These are phyloP conservation scores for Nakazawaea sp. DNA, from an alignment of 805 yeast genomes.

Conservation along the genomic window DNA sequence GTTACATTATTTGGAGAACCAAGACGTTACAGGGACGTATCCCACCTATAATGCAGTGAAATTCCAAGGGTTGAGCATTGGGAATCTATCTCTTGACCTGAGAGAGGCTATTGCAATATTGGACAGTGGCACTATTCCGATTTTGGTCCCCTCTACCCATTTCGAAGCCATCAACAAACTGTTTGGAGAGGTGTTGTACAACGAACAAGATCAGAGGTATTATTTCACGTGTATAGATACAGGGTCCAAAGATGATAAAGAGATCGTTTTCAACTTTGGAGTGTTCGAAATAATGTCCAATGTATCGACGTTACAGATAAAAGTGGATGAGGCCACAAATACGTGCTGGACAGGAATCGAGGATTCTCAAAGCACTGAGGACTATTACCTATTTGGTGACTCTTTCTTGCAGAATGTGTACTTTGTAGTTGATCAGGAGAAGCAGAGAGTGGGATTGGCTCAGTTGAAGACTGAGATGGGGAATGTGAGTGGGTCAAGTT, in stretches of 20 bases:
- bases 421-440: conserved; percentile 1
- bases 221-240: background rate
- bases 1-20: background rate
- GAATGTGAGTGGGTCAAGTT: no score
- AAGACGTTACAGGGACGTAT: background rate
- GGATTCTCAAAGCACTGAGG: background rate
- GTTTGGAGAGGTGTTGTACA: background rate
- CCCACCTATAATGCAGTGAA: background rate
- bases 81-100: background rate
- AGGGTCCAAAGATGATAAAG: background rate
- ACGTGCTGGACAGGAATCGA: background rate
- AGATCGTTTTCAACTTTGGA: background rate
- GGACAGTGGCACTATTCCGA: background rate
- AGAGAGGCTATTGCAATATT: background rate
- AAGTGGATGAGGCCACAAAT: background rate
- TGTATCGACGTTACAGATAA: background rate
- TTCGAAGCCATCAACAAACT: background rate
- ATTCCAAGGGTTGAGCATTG: background rate
- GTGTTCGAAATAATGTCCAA: background rate
- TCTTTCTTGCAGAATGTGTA: background rate
- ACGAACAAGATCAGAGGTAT: background rate
- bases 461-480: background rate
- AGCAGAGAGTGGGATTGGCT: background rate
- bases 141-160: background rate
- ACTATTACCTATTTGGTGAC: background rate